Base-by-base conservation (phyloP, 2,329 filamentous ascomycete species). In the Trichoderma aggressivum region DNA sequence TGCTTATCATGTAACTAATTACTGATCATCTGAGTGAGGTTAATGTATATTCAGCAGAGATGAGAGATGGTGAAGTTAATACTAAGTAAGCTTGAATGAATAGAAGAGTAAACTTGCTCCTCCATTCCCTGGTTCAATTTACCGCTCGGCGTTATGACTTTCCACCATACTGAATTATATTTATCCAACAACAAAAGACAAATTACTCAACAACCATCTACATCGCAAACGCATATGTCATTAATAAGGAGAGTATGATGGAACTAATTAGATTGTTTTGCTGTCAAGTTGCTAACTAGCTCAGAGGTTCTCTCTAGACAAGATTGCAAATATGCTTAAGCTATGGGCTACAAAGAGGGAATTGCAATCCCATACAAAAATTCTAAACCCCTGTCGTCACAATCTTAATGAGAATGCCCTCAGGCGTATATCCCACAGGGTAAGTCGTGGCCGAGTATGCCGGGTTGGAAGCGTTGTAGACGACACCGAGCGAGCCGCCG, bases 281-380 rank as follows among this genome's bases (percentile, higher is more conserved):
- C 26, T 28, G 5, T 39, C 16, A 18, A 39, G 3, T 39, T 39
- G 3, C 16, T 39, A 8, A 39, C 32, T 34, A 34, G 32, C 10
- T 34, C 32, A 12, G 11, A 5, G 32, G 11, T 2, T 12, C 11
- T 34, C 11, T 34, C 32, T 34, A 5, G 3, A 43, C 39, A 43
- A 0, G 3, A 43, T 43, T n/a, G 39, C 39, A 43, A 10, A 16
- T 43, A 43, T n/a, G 39, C 39, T 43, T 43, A 2, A 43, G 39
- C 39, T 10, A 43, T n/a, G 16, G 10, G 18, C 16, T 8, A n/a
- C 18, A 18, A 43, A n/a, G 18, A 43, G 16, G 7, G 10, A 43
- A n/a, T 3, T 7, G 7, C 16, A 3, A 0, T 43, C 39, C 1
- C 7, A 43, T 10, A 10, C 16, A 1, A 16, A 43, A 5, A 0